Evolutionary conservation across 352 stramenopile genomes (phyloP).

Genomic region (Pythium angustatum): DNA sequence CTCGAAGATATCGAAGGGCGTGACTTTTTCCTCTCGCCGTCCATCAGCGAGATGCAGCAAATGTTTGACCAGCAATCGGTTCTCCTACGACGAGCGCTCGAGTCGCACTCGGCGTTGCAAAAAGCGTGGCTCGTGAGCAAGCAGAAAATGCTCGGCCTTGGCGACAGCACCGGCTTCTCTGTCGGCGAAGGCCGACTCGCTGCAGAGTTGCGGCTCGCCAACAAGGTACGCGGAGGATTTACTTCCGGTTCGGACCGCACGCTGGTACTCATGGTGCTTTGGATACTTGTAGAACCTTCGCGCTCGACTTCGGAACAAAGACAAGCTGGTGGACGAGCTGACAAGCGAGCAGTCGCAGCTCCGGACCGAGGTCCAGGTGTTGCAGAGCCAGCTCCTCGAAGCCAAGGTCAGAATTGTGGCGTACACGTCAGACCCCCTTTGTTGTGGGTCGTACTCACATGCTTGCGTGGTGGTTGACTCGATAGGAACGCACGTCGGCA

Average conservation of each 20-base stretch:
- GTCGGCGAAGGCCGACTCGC: conserved; percentile 81
- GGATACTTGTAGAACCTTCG: conserved; percentile 62
- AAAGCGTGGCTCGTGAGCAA: conserved; percentile 78
- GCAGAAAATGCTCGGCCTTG: conserved; percentile 67
- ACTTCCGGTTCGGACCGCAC: conserved; percentile 1
- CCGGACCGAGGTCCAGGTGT: conserved; percentile 48
- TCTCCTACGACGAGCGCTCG: conserved; percentile 64
- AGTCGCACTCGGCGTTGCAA: conserved; percentile 73
- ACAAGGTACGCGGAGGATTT: conserved; percentile 57
- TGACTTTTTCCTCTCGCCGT: conserved; percentile 84
- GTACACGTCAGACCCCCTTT: too few species aligned
- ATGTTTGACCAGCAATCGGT: conserved; percentile 87
- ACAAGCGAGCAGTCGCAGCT: conserved; percentile 72
- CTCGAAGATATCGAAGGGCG: conserved; percentile 60
- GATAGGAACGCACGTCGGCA: conserved; percentile 18
- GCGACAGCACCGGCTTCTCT: conserved; percentile 54
- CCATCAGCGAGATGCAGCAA: conserved; percentile 84
- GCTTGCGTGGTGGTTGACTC: neutral
- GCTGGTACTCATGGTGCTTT: neutral
- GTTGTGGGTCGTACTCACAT: too few species aligned
- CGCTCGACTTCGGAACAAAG: conserved; percentile 77
- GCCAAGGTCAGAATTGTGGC: conserved; percentile 53
- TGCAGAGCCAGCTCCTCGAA: conserved; percentile 62
- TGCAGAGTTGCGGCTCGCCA: conserved; percentile 77
- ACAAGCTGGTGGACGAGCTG: conserved; percentile 81